Evolutionary conservation across 768 basidiomycete genomes (phyloP).

Genomic region (Tricholoma sp.): DNA sequence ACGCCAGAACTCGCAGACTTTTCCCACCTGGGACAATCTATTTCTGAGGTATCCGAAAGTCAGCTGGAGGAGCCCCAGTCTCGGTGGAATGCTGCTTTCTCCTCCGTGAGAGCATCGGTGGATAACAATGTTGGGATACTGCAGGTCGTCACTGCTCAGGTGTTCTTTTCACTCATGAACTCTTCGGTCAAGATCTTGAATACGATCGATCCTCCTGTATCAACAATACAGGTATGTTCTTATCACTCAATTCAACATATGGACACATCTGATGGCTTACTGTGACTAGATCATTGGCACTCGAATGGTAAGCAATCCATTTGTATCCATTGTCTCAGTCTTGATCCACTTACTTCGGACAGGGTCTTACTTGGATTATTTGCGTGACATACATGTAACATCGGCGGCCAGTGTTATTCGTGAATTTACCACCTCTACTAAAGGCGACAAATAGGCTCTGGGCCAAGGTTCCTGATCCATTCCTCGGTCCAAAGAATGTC

Average conservation of each 20-base stretch:
- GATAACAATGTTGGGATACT: constrained; percentile 50
- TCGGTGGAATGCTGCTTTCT: constrained; percentile 4
- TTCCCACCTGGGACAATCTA: constrained; percentile 3
- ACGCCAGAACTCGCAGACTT: constrained; percentile 16
- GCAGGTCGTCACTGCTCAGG: constrained; percentile 48
- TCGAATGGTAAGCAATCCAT: constrained; percentile 48
- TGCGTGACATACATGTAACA: constrained; percentile 47
- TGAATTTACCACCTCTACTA: no score
- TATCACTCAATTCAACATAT: constrained; percentile 36
- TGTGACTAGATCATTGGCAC: constrained; percentile 28
- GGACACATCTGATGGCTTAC: constrained; percentile 20
- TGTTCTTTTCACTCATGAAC: constrained; percentile 59
- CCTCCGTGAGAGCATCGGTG: constrained; percentile 2
- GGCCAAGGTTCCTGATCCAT: constrained; percentile 41
- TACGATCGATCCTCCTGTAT: constrained; percentile 49
- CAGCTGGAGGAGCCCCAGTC: neutral
- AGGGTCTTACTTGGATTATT: constrained; percentile 50
- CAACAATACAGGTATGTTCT: constrained; percentile 45
- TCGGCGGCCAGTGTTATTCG: no score
- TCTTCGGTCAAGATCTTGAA: constrained; percentile 58
- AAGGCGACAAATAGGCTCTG: neutral
- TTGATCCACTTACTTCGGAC: neutral
- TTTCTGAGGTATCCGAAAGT: constrained; percentile 1
- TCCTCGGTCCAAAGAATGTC: constrained; percentile 67
- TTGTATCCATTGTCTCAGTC: neutral